phyloP scores from a whole-genome alignment of 345 rosid genomes.

The Combretum micranthum region DNA sequence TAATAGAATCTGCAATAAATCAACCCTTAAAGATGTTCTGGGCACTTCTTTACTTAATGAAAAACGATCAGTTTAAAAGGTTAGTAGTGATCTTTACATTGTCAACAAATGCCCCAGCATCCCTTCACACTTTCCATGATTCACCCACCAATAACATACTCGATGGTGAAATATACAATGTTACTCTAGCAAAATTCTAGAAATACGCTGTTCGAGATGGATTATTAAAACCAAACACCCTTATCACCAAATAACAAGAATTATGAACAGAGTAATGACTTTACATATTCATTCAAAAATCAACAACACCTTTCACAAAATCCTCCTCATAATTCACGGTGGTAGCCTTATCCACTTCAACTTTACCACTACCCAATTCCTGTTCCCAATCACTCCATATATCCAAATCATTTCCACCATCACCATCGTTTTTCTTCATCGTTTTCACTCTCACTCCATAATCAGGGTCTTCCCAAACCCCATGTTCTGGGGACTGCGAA shows the following conservation, averaged over 20 bases:
- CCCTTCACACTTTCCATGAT: too few relatives aligned
- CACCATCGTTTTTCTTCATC: constrained; percentile 17
- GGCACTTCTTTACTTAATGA: too few relatives aligned
- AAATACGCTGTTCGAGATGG: too few relatives aligned
- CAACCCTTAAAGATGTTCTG: too few relatives aligned
- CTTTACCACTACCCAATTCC: constrained; percentile 11
- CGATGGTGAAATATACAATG: too few relatives aligned
- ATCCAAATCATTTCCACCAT: constrained; percentile 24
- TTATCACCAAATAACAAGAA: background rate
- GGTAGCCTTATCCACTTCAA: constrained; percentile 7
- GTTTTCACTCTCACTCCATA: constrained; percentile 18
- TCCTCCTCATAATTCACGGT: constrained; percentile 20
- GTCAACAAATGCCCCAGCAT: too few relatives aligned
- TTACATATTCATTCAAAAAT: background rate
- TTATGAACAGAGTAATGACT: background rate
- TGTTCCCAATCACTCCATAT: constrained; percentile 38
- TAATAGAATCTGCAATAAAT: too few relatives aligned
- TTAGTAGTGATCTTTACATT: too few relatives aligned
- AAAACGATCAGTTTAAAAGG: too few relatives aligned
- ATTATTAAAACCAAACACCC: background rate
- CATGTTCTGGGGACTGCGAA: constrained; percentile 5
- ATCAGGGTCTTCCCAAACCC: constrained; percentile 29
- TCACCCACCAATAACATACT: too few relatives aligned
- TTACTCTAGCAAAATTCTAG: too few relatives aligned
- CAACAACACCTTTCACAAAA: constrained; percentile 25